Conservation (phyloP, 352 stramenopile genomes). For the Phytophthora melonis region DNA sequence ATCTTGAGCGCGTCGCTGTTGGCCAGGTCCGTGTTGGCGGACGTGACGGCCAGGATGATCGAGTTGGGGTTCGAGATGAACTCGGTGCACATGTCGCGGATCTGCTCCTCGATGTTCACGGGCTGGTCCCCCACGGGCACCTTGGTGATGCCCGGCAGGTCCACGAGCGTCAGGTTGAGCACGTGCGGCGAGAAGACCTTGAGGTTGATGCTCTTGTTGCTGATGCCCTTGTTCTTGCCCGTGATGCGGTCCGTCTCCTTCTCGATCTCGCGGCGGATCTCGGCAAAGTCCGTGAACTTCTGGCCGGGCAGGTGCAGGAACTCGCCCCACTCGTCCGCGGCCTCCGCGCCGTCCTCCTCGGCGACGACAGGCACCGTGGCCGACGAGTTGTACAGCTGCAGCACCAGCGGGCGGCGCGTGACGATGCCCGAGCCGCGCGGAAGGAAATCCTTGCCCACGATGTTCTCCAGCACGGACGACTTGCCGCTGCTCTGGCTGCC, state of each 20-base stretch:
- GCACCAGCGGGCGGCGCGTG: conserved; percentile 96
- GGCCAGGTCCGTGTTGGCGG: conserved; percentile 98
- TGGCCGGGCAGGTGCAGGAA: conserved; percentile 97
- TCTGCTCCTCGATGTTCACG: conserved; percentile 99
- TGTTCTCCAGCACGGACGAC: conserved; percentile 96
- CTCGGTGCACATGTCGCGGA: conserved; percentile 98
- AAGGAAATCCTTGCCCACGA: conserved; percentile 96
- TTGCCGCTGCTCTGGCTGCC: conserved; percentile 97
- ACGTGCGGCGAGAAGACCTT: conserved; percentile 99
- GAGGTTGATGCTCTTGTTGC: conserved; percentile 98
- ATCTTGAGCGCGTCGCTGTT: conserved; percentile 99
- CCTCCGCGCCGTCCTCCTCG: conserved; percentile 39
- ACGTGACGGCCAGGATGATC: conserved; percentile 99
- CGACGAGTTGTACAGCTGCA: conserved; percentile 97
- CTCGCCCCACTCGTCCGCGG: conserved; percentile 95
- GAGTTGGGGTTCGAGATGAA: conserved; percentile 99
- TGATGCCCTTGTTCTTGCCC: conserved; percentile 98
- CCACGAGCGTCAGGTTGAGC: conserved; percentile 99
- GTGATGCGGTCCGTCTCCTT: conserved; percentile 97
- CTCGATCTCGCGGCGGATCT: conserved; percentile 98
- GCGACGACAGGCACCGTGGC: conserved; percentile 24
- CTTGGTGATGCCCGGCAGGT: conserved; percentile 99
- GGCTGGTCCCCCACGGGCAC: conserved; percentile 99
- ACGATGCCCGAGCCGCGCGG: conserved; percentile 98
- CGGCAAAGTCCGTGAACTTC: conserved; percentile 97